These are phyloP conservation scores for Chlorella sorokiniana DNA, from an alignment of 139 green algal species.

Conservation along the genomic window DNA sequence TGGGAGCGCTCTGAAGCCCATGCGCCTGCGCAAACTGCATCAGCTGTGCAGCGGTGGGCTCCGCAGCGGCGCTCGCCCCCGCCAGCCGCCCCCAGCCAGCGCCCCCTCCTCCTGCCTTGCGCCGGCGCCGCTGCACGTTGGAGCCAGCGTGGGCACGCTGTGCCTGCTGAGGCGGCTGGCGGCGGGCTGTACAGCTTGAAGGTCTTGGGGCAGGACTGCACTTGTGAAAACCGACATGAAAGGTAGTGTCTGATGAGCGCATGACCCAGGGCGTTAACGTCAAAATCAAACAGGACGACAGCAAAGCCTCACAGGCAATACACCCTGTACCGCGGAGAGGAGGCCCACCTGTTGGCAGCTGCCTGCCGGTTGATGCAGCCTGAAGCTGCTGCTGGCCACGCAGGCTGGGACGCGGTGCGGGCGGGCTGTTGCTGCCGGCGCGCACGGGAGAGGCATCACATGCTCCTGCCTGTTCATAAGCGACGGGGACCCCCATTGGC, in stretches of 20 bases:
- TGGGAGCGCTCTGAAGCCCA: background rate
- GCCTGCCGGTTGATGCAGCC: no score
- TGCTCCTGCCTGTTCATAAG: background rate
- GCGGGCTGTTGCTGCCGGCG: constrained; percentile 17
- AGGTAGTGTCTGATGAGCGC: no score
- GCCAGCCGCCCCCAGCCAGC: background rate
- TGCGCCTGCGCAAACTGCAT: background rate
- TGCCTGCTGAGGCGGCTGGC: background rate
- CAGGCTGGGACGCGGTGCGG: background rate
- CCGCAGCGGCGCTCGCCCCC: no score
- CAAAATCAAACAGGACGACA: no score
- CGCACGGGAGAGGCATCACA: no score
- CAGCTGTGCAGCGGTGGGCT: background rate
- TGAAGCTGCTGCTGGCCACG: background rate
- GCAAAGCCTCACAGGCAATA: no score
- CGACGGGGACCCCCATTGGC: no score
- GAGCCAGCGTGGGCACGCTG: no score
- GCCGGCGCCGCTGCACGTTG: background rate
- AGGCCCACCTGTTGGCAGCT: no score
- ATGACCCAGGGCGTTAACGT: no score
- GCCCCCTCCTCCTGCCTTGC: background rate
- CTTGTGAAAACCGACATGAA: background rate
- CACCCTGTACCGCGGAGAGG: no score
- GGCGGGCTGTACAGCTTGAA: background rate
- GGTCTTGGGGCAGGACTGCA: background rate